phyloP scores from a whole-genome alignment of 169 alveolate genomes.

The Cryptosporidium xiaoi region DNA sequence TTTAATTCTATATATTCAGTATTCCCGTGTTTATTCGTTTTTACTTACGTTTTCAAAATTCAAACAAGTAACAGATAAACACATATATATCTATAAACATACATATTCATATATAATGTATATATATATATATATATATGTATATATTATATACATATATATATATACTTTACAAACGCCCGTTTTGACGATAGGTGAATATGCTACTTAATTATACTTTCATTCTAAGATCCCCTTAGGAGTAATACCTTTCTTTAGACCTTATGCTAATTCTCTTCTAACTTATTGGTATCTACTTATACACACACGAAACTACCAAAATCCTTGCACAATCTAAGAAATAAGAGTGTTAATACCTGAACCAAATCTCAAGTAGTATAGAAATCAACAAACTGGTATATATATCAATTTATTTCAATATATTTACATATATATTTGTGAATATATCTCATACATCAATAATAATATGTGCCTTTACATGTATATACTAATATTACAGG shows the following conservation, averaged over 20 bases:
- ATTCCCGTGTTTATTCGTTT: too few relatives aligned
- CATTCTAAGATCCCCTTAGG: conserved; percentile 62
- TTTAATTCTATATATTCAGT: too few relatives aligned
- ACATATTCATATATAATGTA: conserved; percentile 21
- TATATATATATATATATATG: conserved; percentile 9
- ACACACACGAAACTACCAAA: conserved; percentile 75
- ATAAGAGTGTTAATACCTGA: conserved; percentile 55
- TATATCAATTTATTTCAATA: not conserved
- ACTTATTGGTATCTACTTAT: conserved; percentile 75
- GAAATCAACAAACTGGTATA: too few relatives aligned
- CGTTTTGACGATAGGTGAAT: not conserved
- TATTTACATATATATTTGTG: not conserved
- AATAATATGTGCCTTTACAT: too few relatives aligned
- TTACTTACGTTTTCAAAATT: not conserved
- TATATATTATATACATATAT: conserved; percentile 2
- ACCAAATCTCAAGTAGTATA: conserved; percentile 48
- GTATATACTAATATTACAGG: too few relatives aligned
- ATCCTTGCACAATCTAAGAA: conserved; percentile 68
- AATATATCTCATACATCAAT: too few relatives aligned
- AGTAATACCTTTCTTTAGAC: conserved; percentile 71
- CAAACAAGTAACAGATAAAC: conserved; percentile 9
- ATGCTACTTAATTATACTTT: conserved; percentile 71
- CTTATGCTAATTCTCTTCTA: conserved; percentile 75
- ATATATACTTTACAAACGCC: not conserved
- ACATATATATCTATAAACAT: conserved; percentile 15